These are phyloP conservation scores for Protomyces inouyei DNA, from an alignment of 1,139 yeast species.

Conservation along the genomic window DNA sequence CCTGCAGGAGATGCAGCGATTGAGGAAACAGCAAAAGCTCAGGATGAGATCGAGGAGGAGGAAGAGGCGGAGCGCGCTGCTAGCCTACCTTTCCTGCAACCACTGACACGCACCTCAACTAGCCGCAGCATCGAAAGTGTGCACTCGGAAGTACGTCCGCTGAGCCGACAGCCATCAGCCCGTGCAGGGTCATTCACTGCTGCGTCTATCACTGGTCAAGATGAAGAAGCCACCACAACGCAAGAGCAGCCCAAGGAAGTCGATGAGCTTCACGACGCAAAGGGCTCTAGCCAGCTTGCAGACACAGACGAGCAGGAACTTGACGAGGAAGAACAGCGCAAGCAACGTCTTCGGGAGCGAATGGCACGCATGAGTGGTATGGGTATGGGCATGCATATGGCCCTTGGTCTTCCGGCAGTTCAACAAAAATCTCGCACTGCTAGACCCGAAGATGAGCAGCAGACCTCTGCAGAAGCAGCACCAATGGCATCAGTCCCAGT, in stretches of 20 bases:
- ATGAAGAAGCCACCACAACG: no score
- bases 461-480: slow-evolving; percentile 31
- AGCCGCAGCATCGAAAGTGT: not conserved
- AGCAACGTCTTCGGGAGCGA: slow-evolving; percentile 77
- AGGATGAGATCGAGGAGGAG: not conserved
- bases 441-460: slow-evolving; percentile 34
- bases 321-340: slow-evolving; percentile 73
- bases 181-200: not conserved
- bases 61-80: not conserved
- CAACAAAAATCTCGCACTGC: slow-evolving; percentile 38
- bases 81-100: not conserved
- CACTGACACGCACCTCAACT: not conserved
- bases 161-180: not conserved
- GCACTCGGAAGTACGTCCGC: not conserved
- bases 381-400: slow-evolving; percentile 59
- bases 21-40: not conserved
- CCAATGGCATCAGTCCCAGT: slow-evolving; percentile 45
- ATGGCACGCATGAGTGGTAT: slow-evolving; percentile 96
- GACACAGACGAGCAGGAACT: slow-evolving; percentile 44
- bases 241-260: no score
- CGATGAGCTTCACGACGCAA: no score
- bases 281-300: no score
- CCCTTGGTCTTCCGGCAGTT: slow-evolving; percentile 36
- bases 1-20: not conserved
- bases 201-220: no score